phyloP scores from a whole-genome alignment of 1,139 yeast genomes.

The Nakaseomyces uthaithaninus region DNA sequence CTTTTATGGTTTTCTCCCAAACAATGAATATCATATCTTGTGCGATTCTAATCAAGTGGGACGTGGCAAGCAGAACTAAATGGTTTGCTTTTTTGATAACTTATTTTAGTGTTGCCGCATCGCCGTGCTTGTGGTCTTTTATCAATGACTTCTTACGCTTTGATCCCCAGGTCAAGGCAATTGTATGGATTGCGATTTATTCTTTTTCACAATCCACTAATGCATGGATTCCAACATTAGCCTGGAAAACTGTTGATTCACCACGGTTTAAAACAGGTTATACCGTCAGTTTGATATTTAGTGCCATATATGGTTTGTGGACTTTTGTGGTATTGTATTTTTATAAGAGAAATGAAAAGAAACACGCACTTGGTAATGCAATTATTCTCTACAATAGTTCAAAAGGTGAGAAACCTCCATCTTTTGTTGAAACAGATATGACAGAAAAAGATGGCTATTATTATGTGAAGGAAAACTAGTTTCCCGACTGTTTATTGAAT shows the following conservation, averaged over 20 bases:
- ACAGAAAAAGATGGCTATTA: conserved; percentile 27
- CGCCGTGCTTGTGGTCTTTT: conserved; percentile 35
- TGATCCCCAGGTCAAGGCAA: conserved; percentile 35
- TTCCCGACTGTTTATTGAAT: not conserved
- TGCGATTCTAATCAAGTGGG: conserved; percentile 42
- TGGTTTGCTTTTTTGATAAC: conserved; percentile 34
- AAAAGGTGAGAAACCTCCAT: conserved; percentile 29
- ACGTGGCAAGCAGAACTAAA: conserved; percentile 29
- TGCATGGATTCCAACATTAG: conserved; percentile 36
- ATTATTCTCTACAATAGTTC: conserved; percentile 34
- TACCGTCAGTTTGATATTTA: conserved; percentile 45
- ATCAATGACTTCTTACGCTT: conserved; percentile 34
- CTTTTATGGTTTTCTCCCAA: conserved; percentile 44
- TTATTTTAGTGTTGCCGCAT: conserved; percentile 33
- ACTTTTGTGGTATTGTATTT: conserved; percentile 48
- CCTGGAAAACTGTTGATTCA: conserved; percentile 50
- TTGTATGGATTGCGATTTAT: conserved; percentile 34
- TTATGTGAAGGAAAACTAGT: conserved; percentile 16
- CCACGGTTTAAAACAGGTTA: conserved; percentile 48
- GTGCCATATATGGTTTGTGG: conserved; percentile 46
- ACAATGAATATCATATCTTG: conserved; percentile 39
- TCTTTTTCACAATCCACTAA: conserved; percentile 33
- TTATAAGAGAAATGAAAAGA: conserved; percentile 52
- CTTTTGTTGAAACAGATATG: conserved; percentile 25
- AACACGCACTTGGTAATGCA: conserved; percentile 47